These are phyloP conservation scores for Rhodamnia rubescens DNA, from an alignment of 345 rosid species.

Conservation along the genomic window DNA sequence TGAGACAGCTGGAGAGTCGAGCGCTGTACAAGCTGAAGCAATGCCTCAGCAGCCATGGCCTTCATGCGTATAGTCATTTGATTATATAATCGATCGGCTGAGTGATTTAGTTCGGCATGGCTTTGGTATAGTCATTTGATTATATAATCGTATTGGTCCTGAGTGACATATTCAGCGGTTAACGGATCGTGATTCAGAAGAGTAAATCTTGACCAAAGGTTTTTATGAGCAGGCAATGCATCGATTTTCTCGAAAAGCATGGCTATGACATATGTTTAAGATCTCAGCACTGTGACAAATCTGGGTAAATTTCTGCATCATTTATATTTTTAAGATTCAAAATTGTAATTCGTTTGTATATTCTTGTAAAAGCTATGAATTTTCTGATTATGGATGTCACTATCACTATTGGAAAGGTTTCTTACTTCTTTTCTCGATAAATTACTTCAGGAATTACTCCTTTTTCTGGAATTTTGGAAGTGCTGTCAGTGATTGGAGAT, in stretches of 20 bases:
- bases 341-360: not conserved
- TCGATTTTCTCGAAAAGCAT: not conserved
- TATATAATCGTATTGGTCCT: constrained; percentile 7
- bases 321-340: not conserved
- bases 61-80: constrained; percentile 47
- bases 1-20: constrained; percentile 66
- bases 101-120: no score
- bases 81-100: constrained; percentile 35
- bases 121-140: constrained; percentile 51
- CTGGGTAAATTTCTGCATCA: not conserved
- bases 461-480: not conserved
- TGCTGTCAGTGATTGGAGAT: not conserved
- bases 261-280: not conserved
- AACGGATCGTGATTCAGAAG: not conserved
- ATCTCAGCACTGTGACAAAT: not conserved
- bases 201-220: not conserved
- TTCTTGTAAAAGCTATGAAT: not conserved
- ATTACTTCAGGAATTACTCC: not conserved
- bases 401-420: not conserved
- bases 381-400: not conserved
- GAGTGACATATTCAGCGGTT: not conserved
- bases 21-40: constrained; percentile 70
- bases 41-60: constrained; percentile 42
- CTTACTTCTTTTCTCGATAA: not conserved
- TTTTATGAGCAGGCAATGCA: not conserved